phyloP scores from a whole-genome alignment of 2,329 filamentous ascomycete species.

The Ramularia collo-cygni region DNA sequence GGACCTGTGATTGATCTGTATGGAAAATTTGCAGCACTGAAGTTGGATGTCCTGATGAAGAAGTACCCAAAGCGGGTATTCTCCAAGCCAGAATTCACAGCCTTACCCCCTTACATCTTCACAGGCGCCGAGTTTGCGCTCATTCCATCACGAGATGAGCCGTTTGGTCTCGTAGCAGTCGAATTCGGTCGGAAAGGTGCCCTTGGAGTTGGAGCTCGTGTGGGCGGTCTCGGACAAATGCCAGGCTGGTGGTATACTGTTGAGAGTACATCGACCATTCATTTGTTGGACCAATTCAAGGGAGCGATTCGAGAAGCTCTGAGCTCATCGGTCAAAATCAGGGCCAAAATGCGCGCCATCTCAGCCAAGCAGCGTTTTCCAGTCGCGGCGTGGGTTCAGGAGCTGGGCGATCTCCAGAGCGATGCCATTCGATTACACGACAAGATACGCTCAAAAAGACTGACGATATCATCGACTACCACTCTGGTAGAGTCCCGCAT shows the following conservation, averaged over 20 bases:
- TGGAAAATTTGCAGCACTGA: slow-evolving; percentile 59
- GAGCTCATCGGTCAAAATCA: slow-evolving; percentile 46
- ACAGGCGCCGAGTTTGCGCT: slow-evolving; percentile 60
- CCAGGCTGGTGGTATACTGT: slow-evolving; percentile 62
- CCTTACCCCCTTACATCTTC: slow-evolving; percentile 57
- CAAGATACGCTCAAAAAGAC: slow-evolving; percentile 28
- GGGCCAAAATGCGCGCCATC: slow-evolving; percentile 56
- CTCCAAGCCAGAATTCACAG: slow-evolving; percentile 59
- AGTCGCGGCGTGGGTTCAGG: slow-evolving; percentile 58
- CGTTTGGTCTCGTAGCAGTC: slow-evolving; percentile 60
- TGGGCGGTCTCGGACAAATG: slow-evolving; percentile 59
- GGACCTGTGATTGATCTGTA: slow-evolving; percentile 59
- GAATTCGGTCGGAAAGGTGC: slow-evolving; percentile 62
- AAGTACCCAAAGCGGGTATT: slow-evolving; percentile 56
- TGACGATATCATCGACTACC: background rate
- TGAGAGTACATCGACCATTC: slow-evolving; percentile 55
- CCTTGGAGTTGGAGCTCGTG: slow-evolving; percentile 56
- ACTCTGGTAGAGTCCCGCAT: background rate
- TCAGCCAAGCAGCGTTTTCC: slow-evolving; percentile 61
- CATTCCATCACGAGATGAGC: slow-evolving; percentile 60
- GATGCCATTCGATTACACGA: slow-evolving; percentile 51
- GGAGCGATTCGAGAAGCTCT: slow-evolving; percentile 53
- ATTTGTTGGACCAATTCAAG: slow-evolving; percentile 58
- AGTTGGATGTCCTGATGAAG: slow-evolving; percentile 56
- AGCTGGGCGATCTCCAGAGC: slow-evolving; percentile 53